phyloP scores from a whole-genome alignment of 148 eudicot genomes.

The Vaccinium corymbosum region DNA sequence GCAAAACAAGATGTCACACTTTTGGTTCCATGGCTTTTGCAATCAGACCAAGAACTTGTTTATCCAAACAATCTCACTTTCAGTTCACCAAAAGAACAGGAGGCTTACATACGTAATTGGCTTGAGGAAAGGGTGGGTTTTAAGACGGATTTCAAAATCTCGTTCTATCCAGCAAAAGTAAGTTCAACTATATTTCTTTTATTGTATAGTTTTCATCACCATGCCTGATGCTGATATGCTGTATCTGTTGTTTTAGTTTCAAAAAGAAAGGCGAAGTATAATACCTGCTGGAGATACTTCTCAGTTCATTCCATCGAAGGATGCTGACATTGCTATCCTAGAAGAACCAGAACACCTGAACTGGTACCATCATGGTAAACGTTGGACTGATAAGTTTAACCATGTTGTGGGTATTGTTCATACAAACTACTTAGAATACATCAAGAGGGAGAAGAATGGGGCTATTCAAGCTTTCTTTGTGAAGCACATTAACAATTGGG shows the following conservation, averaged over 20 bases:
- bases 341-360: conserved; percentile 98
- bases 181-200: background rate
- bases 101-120: conserved; percentile 80
- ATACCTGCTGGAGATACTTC: conserved; percentile 94
- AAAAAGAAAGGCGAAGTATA: conserved; percentile 85
- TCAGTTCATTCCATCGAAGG: conserved; percentile 75
- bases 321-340: conserved; percentile 92
- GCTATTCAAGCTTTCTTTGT: conserved; percentile 90
- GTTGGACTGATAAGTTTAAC: conserved; percentile 99
- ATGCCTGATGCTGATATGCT: conserved; percentile 21
- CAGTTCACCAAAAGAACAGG: conserved; percentile 88
- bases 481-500: conserved; percentile 80
- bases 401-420: conserved; percentile 98
- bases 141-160: conserved; percentile 84
- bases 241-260: conserved; percentile 45
- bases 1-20: conserved; percentile 87
- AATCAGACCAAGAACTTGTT: conserved; percentile 89
- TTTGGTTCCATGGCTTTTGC: conserved; percentile 95
- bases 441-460: conserved; percentile 96
- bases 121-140: conserved; percentile 94
- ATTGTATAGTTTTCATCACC: background rate
- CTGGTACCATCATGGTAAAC: conserved; percentile 97
- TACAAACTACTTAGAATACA: conserved; percentile 97
- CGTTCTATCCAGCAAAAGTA: conserved; percentile 99
- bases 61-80: conserved; percentile 85